Percentiles rank a stretch among this genome's conserved stretches.
These are phyloP conservation scores for Ligustrum vulgare DNA, from an alignment of 257 asterid species.

Conservation along the genomic window DNA sequence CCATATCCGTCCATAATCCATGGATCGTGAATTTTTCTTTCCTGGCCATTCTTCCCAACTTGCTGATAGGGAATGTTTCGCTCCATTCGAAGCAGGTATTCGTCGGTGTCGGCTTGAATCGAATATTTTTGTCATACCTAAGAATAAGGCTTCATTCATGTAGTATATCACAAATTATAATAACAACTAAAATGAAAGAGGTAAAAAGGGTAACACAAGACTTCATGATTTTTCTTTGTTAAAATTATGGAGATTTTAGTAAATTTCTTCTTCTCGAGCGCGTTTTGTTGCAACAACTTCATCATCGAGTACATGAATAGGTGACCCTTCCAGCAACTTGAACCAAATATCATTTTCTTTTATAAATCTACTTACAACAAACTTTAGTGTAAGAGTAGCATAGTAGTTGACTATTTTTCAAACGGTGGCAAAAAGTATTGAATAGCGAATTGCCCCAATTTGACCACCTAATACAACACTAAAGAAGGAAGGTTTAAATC, in stretches of 20 bases:
- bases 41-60: too few relatives aligned
- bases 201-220: not conserved
- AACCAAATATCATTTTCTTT: conserved; percentile 55
- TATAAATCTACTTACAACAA: conserved; percentile 39
- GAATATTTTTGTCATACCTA: too few relatives aligned
- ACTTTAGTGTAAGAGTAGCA: conserved; percentile 55
- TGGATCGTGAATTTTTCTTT: too few relatives aligned
- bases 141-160: too few relatives aligned
- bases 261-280: conserved; percentile 64
- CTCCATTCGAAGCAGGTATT: too few relatives aligned
- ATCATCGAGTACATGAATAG: conserved; percentile 77
- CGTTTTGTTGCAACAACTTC: conserved; percentile 89
- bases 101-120: too few relatives aligned
- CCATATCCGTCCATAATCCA: too few relatives aligned
- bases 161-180: too few relatives aligned
- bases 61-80: too few relatives aligned
- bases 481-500: not conserved
- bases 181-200: too few relatives aligned
- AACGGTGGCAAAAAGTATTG: conserved; percentile 69
- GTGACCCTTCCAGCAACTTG: conserved; percentile 89
- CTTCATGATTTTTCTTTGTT: conserved; percentile 61
- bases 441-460: conserved; percentile 75
- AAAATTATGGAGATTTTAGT: conserved; percentile 52
- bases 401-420: conserved; percentile 83
- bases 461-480: conserved; percentile 56